Evolutionary conservation across 352 stramenopile genomes (phyloP).

Genomic region (Globisporangium rhizosaccharum): DNA sequence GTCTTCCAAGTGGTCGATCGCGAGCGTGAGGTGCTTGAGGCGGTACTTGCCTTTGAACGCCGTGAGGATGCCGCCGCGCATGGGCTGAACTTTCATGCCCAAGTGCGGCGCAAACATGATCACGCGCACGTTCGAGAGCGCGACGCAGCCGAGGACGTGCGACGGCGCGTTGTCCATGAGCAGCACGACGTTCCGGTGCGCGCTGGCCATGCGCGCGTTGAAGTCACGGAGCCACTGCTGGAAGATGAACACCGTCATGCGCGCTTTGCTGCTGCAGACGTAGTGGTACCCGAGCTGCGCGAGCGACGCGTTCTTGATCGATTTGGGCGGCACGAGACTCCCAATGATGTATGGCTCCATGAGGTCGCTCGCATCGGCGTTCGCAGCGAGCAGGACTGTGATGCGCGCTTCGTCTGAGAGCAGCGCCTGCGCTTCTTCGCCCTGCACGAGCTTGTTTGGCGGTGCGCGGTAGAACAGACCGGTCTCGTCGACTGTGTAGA

Average conservation of each 20-base stretch:
- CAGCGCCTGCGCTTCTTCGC: constrained; percentile 70
- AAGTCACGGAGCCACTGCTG: constrained; percentile 86
- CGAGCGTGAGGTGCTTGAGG: constrained; percentile 78
- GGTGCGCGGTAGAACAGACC: constrained; percentile 82
- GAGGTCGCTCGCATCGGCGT: constrained; percentile 72
- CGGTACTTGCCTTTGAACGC: constrained; percentile 86
- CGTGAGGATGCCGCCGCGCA: constrained; percentile 75
- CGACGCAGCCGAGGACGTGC: constrained; percentile 72
- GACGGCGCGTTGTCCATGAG: constrained; percentile 85
- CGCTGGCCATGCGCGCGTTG: constrained; percentile 81
- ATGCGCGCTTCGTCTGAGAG: constrained; percentile 69
- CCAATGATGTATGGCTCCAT: constrained; percentile 87
- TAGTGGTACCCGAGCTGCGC: constrained; percentile 84
- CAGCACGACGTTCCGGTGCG: constrained; percentile 77
- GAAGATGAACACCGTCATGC: constrained; percentile 88
- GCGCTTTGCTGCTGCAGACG: constrained; percentile 73
- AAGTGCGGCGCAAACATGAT: constrained; percentile 82
- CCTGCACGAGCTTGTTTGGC: constrained; percentile 80
- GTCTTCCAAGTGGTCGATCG: constrained; percentile 81
- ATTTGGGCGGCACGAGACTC: constrained; percentile 61
- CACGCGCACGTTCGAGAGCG: constrained; percentile 82
- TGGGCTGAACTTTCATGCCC: constrained; percentile 83
- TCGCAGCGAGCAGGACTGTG: constrained; percentile 66
- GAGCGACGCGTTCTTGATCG: constrained; percentile 78
- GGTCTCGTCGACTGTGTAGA: constrained; percentile 86